Conservation (phyloP, 176 grass and related monocot species). For the Puya raimondii region DNA sequence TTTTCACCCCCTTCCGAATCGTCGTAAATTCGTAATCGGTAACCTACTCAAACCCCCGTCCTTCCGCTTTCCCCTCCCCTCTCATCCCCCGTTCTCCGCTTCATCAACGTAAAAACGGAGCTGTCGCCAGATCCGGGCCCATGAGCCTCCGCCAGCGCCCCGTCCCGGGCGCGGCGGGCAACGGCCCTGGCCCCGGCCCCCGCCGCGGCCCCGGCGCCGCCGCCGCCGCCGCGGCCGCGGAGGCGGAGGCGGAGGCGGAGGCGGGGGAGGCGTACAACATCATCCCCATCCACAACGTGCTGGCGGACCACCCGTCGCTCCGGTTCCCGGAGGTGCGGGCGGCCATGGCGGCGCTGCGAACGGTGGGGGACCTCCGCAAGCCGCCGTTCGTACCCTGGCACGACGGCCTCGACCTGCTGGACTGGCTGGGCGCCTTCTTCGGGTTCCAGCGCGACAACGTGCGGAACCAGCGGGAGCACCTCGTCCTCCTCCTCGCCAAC, state of each 20-base stretch:
- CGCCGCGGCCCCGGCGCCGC: constrained; percentile 10
- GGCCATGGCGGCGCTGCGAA: constrained; percentile 45
- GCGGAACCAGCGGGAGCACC: constrained; percentile 90
- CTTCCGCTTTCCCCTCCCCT: background rate
- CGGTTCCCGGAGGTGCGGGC: constrained; percentile 77
- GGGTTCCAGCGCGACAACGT: constrained; percentile 90
- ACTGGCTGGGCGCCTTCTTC: constrained; percentile 84
- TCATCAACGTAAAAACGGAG: background rate
- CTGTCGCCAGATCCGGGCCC: background rate
- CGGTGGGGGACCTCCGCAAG: constrained; percentile 38
- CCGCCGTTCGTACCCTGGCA: constrained; percentile 35
- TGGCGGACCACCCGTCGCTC: constrained; percentile 53
- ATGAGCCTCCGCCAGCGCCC: constrained; percentile 56
- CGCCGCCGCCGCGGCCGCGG: background rate
- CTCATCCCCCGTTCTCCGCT: background rate
- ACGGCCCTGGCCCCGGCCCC: background rate
- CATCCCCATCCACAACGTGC: constrained; percentile 78
- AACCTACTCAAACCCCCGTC: background rate
- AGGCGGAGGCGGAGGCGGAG: constrained; percentile 1
- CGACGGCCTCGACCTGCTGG: constrained; percentile 59
- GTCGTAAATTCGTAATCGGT: background rate
- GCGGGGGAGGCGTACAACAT: constrained; percentile 55
- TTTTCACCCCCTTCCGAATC: background rate
- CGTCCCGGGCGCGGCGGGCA: background rate
- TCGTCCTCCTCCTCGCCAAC: constrained; percentile 92